Conservation (phyloP, 495 filamentous ascomycete genomes). For the Acidiella bohemica region DNA sequence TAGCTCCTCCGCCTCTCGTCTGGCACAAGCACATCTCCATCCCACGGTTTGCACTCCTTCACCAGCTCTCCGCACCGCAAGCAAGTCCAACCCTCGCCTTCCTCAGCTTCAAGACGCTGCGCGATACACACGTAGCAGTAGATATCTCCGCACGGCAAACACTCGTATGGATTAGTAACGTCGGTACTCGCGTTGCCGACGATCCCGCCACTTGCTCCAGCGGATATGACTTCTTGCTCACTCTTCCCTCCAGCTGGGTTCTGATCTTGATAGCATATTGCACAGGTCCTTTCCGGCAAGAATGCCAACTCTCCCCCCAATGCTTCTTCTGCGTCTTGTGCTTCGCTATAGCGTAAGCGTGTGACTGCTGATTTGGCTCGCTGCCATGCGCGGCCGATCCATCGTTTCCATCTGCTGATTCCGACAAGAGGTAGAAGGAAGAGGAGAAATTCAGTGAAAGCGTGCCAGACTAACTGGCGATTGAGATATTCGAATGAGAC, state of each 20-base stretch:
- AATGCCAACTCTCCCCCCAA: constrained; percentile 64
- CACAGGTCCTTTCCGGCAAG: constrained; percentile 86
- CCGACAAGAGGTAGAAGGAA: constrained; percentile 91
- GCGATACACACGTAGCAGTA: constrained; percentile 99
- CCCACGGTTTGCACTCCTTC: constrained; percentile 87
- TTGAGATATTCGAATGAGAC: constrained; percentile 97
- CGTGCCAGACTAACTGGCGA: constrained; percentile 95
- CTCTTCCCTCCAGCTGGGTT: constrained; percentile 45
- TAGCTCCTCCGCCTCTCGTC: background rate
- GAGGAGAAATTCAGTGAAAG: constrained; percentile 93
- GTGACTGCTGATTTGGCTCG: constrained; percentile 54
- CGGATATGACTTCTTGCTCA: constrained; percentile 52
- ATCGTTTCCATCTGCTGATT: constrained; percentile 81
- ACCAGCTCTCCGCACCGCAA: constrained; percentile 74
- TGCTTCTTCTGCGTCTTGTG: constrained; percentile 36
- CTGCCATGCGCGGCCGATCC: constrained; percentile 71
- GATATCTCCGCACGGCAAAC: constrained; percentile 77
- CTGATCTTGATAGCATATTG: constrained; percentile 92
- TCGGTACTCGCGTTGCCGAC: constrained; percentile 84
- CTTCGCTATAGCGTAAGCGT: constrained; percentile 29
- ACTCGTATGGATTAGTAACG: constrained; percentile 91
- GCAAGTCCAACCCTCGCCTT: constrained; percentile 94
- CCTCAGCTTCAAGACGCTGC: constrained; percentile 75
- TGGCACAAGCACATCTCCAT: constrained; percentile 62
- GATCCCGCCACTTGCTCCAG: constrained; percentile 49